These are phyloP conservation scores for Endocladia muricata DNA, from an alignment of 31 red algal genomes.

Conservation along the genomic window DNA sequence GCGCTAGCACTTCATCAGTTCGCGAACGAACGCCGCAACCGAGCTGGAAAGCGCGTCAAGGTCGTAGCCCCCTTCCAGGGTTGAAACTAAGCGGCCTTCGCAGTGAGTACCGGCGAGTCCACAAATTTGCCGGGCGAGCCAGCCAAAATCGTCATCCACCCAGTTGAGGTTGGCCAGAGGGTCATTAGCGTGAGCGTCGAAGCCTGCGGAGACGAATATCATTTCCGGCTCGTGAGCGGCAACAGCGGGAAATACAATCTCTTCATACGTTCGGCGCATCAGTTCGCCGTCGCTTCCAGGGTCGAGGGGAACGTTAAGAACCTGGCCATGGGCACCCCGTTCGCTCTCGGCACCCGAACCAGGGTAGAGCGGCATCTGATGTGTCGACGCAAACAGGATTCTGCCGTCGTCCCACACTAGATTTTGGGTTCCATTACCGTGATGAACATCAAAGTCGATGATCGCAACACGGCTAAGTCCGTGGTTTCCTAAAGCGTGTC, in stretches of 20 bases:
- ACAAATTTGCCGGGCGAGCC: background rate
- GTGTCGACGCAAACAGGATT: background rate
- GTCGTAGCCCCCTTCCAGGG: slow-evolving; percentile 72
- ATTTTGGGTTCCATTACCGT: slow-evolving; percentile 69
- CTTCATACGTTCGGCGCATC: slow-evolving; percentile 14
- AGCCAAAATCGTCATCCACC: background rate
- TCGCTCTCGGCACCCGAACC: slow-evolving; percentile 12
- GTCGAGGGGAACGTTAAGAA: slow-evolving; percentile 42
- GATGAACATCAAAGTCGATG: slow-evolving; percentile 70
- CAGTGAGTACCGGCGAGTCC: background rate
- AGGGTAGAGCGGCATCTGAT: slow-evolving; percentile 20
- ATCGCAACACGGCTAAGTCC: slow-evolving; percentile 28
- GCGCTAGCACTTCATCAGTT: no score
- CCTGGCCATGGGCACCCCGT: background rate
- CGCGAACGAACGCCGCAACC: no score
- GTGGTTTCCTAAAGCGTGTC: slow-evolving; percentile 1
- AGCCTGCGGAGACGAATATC: slow-evolving; percentile 56
- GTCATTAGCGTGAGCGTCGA: slow-evolving; percentile 51
- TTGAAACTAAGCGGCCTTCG: background rate
- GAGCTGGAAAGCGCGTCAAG: no score
- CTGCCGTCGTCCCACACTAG: background rate
- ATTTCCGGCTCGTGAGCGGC: slow-evolving; percentile 13
- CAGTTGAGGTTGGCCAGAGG: slow-evolving; percentile 26
- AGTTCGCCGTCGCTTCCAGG: slow-evolving; percentile 18
- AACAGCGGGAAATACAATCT: slow-evolving; percentile 26